These are phyloP conservation scores for Hippophae rhamnoides DNA, from an alignment of 306 rosid genomes.

Conservation along the genomic window DNA sequence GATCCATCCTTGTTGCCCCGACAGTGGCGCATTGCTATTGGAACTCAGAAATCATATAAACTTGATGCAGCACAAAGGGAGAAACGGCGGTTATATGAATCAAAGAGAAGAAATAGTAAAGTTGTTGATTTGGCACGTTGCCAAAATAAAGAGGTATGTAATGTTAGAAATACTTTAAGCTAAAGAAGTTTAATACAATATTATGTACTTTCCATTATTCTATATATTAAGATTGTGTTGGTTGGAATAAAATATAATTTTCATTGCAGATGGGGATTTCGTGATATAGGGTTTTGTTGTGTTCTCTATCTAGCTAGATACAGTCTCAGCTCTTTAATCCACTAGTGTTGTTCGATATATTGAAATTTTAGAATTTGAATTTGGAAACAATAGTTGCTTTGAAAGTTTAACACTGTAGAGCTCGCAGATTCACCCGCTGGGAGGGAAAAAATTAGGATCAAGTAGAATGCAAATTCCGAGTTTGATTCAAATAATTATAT, in stretches of 20 bases:
- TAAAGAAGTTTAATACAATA: slow-evolving; percentile 1
- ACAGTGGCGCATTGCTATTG: slow-evolving; percentile 83
- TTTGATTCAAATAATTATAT: neutral
- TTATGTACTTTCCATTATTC: no score
- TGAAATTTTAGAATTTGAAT: neutral
- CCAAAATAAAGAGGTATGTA: slow-evolving; percentile 54
- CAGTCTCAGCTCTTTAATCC: neutral
- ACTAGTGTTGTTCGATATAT: neutral
- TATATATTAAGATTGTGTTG: no score
- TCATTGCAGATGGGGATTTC: no score
- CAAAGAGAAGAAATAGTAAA: slow-evolving; percentile 48
- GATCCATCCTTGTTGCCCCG: slow-evolving; percentile 85
- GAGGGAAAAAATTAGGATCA: neutral
- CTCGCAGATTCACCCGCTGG: neutral
- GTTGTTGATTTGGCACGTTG: slow-evolving; percentile 34
- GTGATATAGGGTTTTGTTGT: no score
- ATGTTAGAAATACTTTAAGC: slow-evolving; percentile 5
- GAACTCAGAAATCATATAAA: slow-evolving; percentile 89
- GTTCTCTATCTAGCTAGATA: no score
- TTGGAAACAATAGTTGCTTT: neutral
- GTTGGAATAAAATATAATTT: no score
- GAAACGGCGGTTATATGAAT: slow-evolving; percentile 64
- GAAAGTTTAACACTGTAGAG: neutral
- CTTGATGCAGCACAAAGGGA: slow-evolving; percentile 54
- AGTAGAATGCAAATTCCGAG: neutral